Conservation (phyloP, 768 basidiomycete species). For the Tulasnella calospora region DNA sequence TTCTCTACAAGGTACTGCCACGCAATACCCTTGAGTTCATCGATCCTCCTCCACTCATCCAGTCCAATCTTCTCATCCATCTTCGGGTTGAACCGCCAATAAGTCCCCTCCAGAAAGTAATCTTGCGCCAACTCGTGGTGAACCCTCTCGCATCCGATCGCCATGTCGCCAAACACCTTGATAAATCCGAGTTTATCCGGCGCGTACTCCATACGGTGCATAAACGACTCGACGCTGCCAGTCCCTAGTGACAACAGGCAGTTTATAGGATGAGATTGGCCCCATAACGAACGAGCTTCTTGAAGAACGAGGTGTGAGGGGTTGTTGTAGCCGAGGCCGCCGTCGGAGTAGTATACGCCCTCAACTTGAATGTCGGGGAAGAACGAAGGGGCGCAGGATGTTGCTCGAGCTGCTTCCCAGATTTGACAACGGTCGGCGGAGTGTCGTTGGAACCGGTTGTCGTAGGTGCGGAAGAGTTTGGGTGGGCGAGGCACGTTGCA, state of each 20-base stretch:
- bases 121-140: constrained; percentile 15
- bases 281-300: constrained; percentile 15
- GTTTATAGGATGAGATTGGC: background rate
- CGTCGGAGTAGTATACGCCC: constrained; percentile 24
- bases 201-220: background rate
- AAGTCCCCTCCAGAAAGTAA: background rate
- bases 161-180: background rate
- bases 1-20: background rate
- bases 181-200: background rate
- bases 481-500: constrained; percentile 12
- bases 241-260: constrained; percentile 20
- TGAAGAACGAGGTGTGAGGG: constrained; percentile 14
- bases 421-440: constrained; percentile 22
- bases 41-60: constrained; percentile 16
- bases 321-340: constrained; percentile 29
- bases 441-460: background rate
- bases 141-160: constrained; percentile 10
- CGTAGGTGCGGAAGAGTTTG: constrained; percentile 18
- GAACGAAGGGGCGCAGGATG: constrained; percentile 21
- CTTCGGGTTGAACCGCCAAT: constrained; percentile 6
- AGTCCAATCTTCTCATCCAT: constrained; percentile 8
- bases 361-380: constrained; percentile 22
- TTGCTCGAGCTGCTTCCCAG: constrained; percentile 27
- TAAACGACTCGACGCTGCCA: background rate
- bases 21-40: constrained; percentile 16